A percentile compares a stretch with the other conserved stretches of the same genome.
Conservation (phyloP, 352 stramenopile genomes). For the Phytophthora colocasiae region DNA sequence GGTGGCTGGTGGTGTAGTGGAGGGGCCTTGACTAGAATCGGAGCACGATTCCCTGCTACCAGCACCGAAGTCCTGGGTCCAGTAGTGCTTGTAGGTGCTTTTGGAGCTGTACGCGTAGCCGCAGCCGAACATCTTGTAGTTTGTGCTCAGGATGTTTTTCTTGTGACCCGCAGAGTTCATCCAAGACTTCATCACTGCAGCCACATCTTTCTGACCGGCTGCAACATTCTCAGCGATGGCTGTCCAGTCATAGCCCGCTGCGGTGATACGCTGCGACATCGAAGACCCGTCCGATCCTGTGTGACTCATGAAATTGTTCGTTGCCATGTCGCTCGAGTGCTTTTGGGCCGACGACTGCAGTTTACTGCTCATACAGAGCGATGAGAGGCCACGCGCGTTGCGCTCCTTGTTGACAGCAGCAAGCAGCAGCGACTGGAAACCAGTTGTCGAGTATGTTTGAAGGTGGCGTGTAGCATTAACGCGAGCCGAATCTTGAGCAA, state of each 20-base stretch:
- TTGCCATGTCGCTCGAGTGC: constrained; percentile 51
- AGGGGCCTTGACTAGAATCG: constrained; percentile 7
- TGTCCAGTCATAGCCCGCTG: constrained; percentile 52
- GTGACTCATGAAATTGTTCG: constrained; percentile 59
- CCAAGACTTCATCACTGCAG: constrained; percentile 59
- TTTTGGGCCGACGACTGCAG: constrained; percentile 33
- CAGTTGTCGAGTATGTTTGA: constrained; percentile 28
- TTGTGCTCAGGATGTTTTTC: constrained; percentile 47
- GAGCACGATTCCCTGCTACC: constrained; percentile 30
- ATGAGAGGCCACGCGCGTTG: constrained; percentile 31
- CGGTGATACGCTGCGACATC: constrained; percentile 49
- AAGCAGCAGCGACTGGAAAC: constrained; percentile 42
- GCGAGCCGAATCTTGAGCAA: constrained; percentile 5
- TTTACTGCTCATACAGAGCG: constrained; percentile 52
- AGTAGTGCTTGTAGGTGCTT: constrained; percentile 55
- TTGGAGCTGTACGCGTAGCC: constrained; percentile 41
- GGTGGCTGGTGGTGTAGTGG: constrained; percentile 3
- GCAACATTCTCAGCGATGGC: constrained; percentile 65
- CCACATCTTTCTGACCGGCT: constrained; percentile 50
- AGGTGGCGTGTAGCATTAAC: constrained; percentile 22
- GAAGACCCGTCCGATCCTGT: constrained; percentile 54
- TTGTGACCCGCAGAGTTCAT: constrained; percentile 60
- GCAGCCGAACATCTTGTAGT: constrained; percentile 36
- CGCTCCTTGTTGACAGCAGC: constrained; percentile 62
- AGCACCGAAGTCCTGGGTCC: constrained; percentile 60